These are phyloP conservation scores for Leccinum fallax DNA, from an alignment of 1,284 basidiomycete genomes.

Conservation along the genomic window DNA sequence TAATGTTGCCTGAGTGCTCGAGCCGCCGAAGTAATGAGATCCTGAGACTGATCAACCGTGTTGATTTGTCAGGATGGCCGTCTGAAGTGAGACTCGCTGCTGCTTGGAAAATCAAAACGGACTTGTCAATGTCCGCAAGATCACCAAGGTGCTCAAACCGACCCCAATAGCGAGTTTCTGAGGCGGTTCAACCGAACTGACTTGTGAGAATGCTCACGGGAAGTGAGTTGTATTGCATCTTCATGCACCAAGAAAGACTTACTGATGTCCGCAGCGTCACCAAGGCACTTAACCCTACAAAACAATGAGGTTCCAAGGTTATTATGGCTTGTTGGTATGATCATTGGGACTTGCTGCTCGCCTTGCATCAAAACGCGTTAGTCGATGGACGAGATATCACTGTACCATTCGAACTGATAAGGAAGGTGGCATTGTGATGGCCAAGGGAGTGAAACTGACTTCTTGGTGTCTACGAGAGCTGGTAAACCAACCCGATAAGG, in stretches of 20 bases:
- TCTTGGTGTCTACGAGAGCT: no score
- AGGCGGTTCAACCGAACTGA: not conserved
- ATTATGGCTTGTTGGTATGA: no score
- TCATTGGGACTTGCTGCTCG: no score
- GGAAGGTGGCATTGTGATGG: no score
- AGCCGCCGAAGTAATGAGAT: not conserved
- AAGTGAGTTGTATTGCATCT: not conserved
- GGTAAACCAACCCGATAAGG: not conserved
- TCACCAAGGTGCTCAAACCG: not conserved
- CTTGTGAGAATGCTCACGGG: not conserved
- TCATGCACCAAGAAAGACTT: not conserved
- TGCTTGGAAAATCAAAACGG: not conserved
- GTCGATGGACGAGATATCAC: not conserved
- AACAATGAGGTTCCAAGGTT: not conserved
- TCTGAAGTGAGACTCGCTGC: not conserved
- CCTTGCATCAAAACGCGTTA: no score
- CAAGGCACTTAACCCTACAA: not conserved
- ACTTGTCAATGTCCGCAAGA: not conserved
- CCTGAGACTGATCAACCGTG: not conserved
- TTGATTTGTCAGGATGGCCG: not conserved
- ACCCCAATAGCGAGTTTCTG: not conserved
- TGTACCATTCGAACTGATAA: no score
- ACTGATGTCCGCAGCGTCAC: not conserved
- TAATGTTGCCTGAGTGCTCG: not conserved
- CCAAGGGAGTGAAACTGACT: no score